phyloP scores from a whole-genome alignment of 2,329 filamentous ascomycete species.

The Tolypocladium guangdongense region DNA sequence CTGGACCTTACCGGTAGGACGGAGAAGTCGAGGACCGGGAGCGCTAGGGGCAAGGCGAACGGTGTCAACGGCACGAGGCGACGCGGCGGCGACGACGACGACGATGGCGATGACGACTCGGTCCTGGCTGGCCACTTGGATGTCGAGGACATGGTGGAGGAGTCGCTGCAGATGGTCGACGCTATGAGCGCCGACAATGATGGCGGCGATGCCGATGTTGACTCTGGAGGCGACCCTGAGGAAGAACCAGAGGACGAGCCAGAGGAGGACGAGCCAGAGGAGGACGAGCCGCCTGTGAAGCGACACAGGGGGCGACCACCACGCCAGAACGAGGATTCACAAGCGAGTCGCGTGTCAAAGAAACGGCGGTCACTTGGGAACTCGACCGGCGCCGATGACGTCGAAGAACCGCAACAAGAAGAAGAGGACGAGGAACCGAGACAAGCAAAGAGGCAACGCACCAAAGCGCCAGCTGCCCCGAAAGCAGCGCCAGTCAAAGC shows the following conservation, averaged over 20 bases:
- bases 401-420: slow-evolving; percentile 6
- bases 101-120: slow-evolving; percentile 15
- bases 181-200: slow-evolving; percentile 13
- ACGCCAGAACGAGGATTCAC: slow-evolving; percentile 1
- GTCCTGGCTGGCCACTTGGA: slow-evolving; percentile 14
- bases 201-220: neutral
- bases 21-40: slow-evolving; percentile 1
- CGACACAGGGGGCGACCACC: slow-evolving; percentile 8
- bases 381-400: slow-evolving; percentile 1
- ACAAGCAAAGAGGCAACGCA: slow-evolving; percentile 16
- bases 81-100: slow-evolving; percentile 16
- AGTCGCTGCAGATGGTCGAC: slow-evolving; percentile 32
- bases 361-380: slow-evolving; percentile 5
- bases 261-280: too few relatives aligned
- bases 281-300: slow-evolving; percentile 2
- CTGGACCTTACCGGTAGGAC: slow-evolving; percentile 37
- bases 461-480: slow-evolving; percentile 11
- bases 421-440: slow-evolving; percentile 13
- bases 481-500: slow-evolving; percentile 12
- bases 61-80: slow-evolving; percentile 16
- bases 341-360: neutral
- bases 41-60: slow-evolving; percentile 12
- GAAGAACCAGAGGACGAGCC: slow-evolving; percentile 9
- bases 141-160: slow-evolving; percentile 22
- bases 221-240: slow-evolving; percentile 1